These are phyloP conservation scores for Eucalyptus melliodora DNA, from an alignment of 345 rosid species.

Conservation along the genomic window DNA sequence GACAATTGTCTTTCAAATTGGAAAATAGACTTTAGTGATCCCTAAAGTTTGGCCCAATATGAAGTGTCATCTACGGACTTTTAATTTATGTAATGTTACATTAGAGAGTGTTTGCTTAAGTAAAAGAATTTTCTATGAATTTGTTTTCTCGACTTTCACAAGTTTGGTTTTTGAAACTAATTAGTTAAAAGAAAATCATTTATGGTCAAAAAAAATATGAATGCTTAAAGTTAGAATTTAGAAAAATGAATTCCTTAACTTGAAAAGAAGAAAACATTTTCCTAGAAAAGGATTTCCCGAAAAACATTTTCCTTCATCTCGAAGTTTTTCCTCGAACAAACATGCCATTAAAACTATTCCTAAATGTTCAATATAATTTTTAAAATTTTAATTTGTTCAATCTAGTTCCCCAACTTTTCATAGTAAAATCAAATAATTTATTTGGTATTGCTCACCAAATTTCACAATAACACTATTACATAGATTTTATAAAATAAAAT, in stretches of 20 bases:
- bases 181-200: no score
- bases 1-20: slow-evolving; percentile 59
- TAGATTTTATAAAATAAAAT: no score
- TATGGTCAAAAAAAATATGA: no score
- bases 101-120: neutral
- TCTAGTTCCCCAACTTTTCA: neutral
- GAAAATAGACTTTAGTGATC: neutral
- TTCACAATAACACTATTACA: neutral
- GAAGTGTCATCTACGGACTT: neutral
- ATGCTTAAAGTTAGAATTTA: no score
- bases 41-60: neutral
- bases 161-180: no score
- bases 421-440: neutral
- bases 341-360: neutral
- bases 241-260: no score
- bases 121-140: no score
- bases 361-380: neutral
- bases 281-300: no score
- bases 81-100: neutral
- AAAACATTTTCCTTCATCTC: no score
- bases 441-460: neutral
- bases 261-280: no score
- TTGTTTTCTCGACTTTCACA: no score
- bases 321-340: no score
- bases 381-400: neutral